A percentile compares a stretch with the other conserved stretches of the same genome.
These are phyloP conservation scores for Skeletonema tropicum DNA, from an alignment of 108 stramenopile genomes.

Conservation along the genomic window DNA sequence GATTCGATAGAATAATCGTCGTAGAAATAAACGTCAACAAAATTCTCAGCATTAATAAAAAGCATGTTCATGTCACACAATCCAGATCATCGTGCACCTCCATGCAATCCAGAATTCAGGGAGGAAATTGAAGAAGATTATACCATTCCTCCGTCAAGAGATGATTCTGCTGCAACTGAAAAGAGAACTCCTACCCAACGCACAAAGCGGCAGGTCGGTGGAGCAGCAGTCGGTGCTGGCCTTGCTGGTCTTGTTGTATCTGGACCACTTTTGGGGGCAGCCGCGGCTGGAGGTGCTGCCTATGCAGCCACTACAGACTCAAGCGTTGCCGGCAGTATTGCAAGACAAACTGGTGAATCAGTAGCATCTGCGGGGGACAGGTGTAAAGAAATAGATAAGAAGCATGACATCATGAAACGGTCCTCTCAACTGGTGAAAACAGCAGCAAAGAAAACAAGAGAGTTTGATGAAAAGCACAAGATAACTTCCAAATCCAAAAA, in stretches of 20 bases:
- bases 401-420: constrained; percentile 20
- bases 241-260: constrained; percentile 63
- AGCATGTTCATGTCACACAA: too few species aligned
- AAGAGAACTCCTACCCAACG: not conserved
- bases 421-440: constrained; percentile 25
- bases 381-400: constrained; percentile 45
- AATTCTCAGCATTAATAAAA: too few species aligned
- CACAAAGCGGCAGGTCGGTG: constrained; percentile 35
- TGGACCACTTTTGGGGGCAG: constrained; percentile 66
- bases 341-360: constrained; percentile 63
- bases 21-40: too few species aligned
- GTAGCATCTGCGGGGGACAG: constrained; percentile 56
- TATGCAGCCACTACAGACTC: constrained; percentile 54
- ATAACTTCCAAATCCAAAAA: constrained; percentile 45
- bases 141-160: not conserved
- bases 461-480: constrained; percentile 65
- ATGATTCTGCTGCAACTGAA: not conserved
- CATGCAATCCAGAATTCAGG: not conserved
- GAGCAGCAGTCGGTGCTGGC: constrained; percentile 56
- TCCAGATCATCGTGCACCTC: too few species aligned
- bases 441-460: constrained; percentile 37
- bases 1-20: too few species aligned
- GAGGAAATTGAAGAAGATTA: not conserved
- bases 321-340: constrained; percentile 52
- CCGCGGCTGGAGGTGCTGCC: constrained; percentile 62